Evolutionary conservation across 768 basidiomycete genomes (phyloP), one percentile per base, ranked within the genome.

Genomic region (Lactarius indigo): DNA sequence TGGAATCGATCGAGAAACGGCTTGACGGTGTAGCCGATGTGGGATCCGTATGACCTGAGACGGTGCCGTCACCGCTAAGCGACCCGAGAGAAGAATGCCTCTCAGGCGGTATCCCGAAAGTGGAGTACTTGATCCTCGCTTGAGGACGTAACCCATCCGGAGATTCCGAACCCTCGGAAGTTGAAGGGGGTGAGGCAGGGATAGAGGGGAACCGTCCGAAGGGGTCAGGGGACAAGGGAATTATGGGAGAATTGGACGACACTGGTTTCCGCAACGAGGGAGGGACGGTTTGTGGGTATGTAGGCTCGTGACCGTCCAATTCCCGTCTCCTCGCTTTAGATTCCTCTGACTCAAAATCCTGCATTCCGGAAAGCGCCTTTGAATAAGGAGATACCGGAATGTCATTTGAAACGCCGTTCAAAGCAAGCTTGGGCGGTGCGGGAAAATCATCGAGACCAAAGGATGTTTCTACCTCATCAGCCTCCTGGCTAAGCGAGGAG

Each of bases 151-250:
- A 52, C 28, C 18, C 10, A 1, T 59, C 69, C 13, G 55, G 52
- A 20, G 59, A 47, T 42, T 41, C 65, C 56, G 47, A 63, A n/a
- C 20, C 26, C 31, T 58, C 33, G 33, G 70, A 64, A 30, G 26
- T 31, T 41, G 57, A 42, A 28, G n/a, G 30, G 28, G 63, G 37
- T 3, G 62, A 50, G 37, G 67, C 54, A 33, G 66, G 31, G 13
- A 59, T 70, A 3, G 89, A 91, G 37, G 90, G 81, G 71, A 84
- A 88, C 31, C 90, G 83, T 13, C 88, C 87, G 72, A 93, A 92
- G 31, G 91, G 91, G 77, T 93, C 91, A 9, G 91, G 89, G 12
- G 90, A 90, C n/a, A 92, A 79, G 44, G 92, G 92, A 63, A 92
- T 89, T n/a, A 88, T 73, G 26, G 89, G 88, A 1, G 87, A 86